Base-by-base conservation (phyloP, 2,329 filamentous ascomycete species). In the Pseudocercospora crystallina region DNA sequence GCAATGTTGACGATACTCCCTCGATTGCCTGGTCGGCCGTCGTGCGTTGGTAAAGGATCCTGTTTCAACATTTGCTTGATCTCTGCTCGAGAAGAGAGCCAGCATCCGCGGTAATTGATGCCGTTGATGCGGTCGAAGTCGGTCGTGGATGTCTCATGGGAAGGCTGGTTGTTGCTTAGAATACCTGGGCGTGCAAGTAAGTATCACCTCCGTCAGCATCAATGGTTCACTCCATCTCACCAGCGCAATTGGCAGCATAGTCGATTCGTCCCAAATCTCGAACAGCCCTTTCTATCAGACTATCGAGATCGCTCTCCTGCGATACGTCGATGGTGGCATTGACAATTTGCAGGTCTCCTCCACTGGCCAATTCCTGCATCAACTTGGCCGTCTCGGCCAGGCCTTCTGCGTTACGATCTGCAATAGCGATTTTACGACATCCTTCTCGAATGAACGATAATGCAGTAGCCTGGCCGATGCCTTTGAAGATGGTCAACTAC, bases 1-100 rank as follows among this genome's bases (percentile, higher is more conserved):
- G 71, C 75, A 30, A 79, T 65, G 54, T 77, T 78, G 11, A 77
- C 74, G 36, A 78, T 69, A 12, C 67, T 69, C 2, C 74, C 76
- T 43, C 72, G 63, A 14, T 64, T 61, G 1, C 65, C 69, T 7
- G 65, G 67, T n/a, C 74, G 60, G 2, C 73, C 73, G 59, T 76
- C 75, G 46, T 77, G 73, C 15, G 69, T 73, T 7, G 60, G 62
- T 26, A 71, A 62, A 1, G 70, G 69, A 11, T 76, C 72, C 53
- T 78, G 75, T 34, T 61, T 65, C 34, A 71, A 57, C 75, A 78
- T 78, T 42, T 71, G 65, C 11, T 61, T 63, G 26, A 77, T 58
- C 53, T 75, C 71, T 9, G 71, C 73, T 1, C 73, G 63, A 0
- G 71, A 71, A n/a, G 67, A 71, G 5, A 78, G 60, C 76, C 75